These are phyloP conservation scores for Pinus taeda DNA, from an alignment of 75 land plant genomes.

Conservation along the genomic window DNA sequence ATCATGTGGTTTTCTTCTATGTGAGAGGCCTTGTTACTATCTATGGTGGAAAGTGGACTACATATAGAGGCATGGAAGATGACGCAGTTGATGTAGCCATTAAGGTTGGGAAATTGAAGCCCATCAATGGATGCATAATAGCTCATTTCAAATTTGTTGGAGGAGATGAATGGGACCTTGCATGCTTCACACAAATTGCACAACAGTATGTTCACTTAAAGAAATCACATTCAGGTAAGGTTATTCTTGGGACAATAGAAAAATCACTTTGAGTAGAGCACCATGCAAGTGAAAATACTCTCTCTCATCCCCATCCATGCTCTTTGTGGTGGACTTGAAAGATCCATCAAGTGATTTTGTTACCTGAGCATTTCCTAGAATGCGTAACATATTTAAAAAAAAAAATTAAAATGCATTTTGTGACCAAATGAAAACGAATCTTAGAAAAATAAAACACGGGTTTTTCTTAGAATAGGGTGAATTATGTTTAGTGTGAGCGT, in stretches of 20 bases:
- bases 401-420: too few species aligned
- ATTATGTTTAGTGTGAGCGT: too few species aligned
- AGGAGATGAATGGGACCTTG: slow-evolving; percentile 74
- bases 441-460: too few species aligned
- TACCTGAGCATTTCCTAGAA: too few species aligned
- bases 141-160: slow-evolving; percentile 60
- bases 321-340: too few species aligned
- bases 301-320: slow-evolving; percentile 18
- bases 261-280: too few species aligned
- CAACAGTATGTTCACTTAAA: slow-evolving; percentile 88
- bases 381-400: too few species aligned
- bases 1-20: slow-evolving; percentile 84
- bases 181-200: slow-evolving; percentile 73
- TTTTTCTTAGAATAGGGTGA: too few species aligned
- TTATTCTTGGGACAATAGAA: slow-evolving; percentile 84
- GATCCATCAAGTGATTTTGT: too few species aligned
- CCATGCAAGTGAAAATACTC: slow-evolving; percentile 27
- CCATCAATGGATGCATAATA: slow-evolving; percentile 68
- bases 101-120: slow-evolving; percentile 49
- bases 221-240: slow-evolving; percentile 64
- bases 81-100: slow-evolving; percentile 89
- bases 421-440: too few species aligned
- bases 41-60: slow-evolving; percentile 97
- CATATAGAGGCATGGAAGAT: slow-evolving; percentile 83
- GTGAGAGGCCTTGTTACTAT: slow-evolving; percentile 83